Percentiles rank a stretch among this genome's conserved stretches.
Conservation (phyloP, 192 early-diverging fungal genomes). For the Coemansia sp. region DNA sequence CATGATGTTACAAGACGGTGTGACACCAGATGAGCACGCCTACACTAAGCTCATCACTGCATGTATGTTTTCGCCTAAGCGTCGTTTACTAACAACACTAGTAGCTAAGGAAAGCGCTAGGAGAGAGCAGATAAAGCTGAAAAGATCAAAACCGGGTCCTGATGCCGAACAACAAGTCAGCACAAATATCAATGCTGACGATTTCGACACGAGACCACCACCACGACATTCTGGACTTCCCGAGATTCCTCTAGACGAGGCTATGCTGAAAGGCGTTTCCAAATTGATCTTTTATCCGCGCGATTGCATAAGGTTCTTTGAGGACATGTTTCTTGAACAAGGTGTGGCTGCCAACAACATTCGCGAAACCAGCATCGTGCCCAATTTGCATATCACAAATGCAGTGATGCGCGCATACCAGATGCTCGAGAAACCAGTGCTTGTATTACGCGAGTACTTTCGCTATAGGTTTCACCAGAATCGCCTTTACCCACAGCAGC, state of each 20-base stretch:
- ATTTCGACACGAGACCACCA: not conserved
- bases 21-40: constrained; percentile 29
- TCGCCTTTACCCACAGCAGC: constrained; percentile 16
- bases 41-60: constrained; percentile 51
- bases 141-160: not conserved
- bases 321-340: constrained; percentile 39
- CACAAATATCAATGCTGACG: not conserved
- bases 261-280: constrained; percentile 7
- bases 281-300: constrained; percentile 25
- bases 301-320: constrained; percentile 43
- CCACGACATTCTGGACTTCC: constrained; percentile 20
- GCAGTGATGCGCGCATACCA: constrained; percentile 46
- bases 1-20: constrained; percentile 47
- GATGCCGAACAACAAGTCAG: not conserved
- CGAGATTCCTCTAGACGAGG: constrained; percentile 7
- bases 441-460: constrained; percentile 41
- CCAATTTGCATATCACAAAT: constrained; percentile 44
- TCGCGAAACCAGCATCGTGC: constrained; percentile 5
- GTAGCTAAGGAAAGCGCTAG: constrained; percentile 6
- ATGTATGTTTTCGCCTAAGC: constrained; percentile 47
- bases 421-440: constrained; percentile 18
- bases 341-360: constrained; percentile 10
- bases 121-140: not conserved
- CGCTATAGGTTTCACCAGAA: constrained; percentile 38
- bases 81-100: constrained; percentile 15